A percentile compares a stretch with the other conserved stretches of the same genome.
Conservation (phyloP, 495 filamentous ascomycete species). For the Penicillium samsonianum region DNA sequence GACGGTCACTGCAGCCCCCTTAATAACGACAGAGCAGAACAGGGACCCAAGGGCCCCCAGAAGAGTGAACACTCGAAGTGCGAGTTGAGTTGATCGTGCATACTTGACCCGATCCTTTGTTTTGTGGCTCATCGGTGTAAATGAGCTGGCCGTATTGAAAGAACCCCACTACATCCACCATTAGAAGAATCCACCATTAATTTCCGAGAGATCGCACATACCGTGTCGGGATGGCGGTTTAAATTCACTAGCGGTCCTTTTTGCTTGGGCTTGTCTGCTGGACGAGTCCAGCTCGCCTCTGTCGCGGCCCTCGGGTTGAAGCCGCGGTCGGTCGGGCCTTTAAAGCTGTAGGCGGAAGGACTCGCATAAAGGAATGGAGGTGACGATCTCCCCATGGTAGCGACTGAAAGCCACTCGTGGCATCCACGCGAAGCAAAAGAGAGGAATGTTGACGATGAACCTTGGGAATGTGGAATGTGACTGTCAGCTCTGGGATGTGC, state of each 20-base stretch:
- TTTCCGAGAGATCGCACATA: conserved; percentile 40
- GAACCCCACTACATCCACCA: conserved; percentile 36
- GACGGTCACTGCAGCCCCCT: conserved; percentile 56
- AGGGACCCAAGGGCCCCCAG: conserved; percentile 68
- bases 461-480: conserved; percentile 27
- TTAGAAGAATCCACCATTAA: conserved; percentile 23
- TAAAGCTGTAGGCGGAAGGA: conserved; percentile 49
- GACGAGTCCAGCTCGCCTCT: conserved; percentile 64
- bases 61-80: conserved; percentile 63
- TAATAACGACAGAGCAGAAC: conserved; percentile 71
- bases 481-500: conserved; percentile 23
- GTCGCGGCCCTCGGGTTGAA: conserved; percentile 87
- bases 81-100: conserved; percentile 64
- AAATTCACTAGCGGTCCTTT: conserved; percentile 75
- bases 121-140: conserved; percentile 66
- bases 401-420: conserved; percentile 31
- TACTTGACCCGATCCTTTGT: conserved; percentile 70
- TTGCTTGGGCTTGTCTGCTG: conserved; percentile 58
- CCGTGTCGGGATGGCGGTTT: conserved; percentile 78
- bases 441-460: conserved; percentile 32
- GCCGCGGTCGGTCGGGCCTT: conserved; percentile 51
- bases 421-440: conserved; percentile 37
- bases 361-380: conserved; percentile 79
- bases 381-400: conserved; percentile 57
- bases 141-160: conserved; percentile 47